Percentiles rank a stretch among this genome's conserved stretches.
Evolutionary conservation across 805 yeast genomes (phyloP).

Genomic region (Pichia cabralensis): DNA sequence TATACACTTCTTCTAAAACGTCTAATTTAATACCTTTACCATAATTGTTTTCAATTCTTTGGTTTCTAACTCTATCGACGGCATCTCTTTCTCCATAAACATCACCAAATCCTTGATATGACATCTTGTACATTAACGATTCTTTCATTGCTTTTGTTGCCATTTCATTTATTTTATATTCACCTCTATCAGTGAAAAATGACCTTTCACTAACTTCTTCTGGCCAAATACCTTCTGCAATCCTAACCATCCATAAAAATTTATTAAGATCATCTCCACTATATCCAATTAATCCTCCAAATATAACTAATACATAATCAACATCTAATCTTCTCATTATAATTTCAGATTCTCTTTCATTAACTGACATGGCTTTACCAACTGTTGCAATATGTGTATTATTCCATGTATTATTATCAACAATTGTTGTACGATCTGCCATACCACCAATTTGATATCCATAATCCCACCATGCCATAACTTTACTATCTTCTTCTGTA

Average conservation of each 20-base stretch:
- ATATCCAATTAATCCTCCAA: constrained; percentile 90
- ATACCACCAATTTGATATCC: constrained; percentile 99
- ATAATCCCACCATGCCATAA: constrained; percentile 99
- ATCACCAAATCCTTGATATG: constrained; percentile 78
- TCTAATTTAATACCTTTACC: constrained; percentile 46
- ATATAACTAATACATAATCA: constrained; percentile 84
- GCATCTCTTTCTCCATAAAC: constrained; percentile 53
- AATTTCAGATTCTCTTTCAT: constrained; percentile 81
- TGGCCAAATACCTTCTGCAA: constrained; percentile 99
- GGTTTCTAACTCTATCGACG: constrained; percentile 82
- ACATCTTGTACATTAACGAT: constrained; percentile 90
- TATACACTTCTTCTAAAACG: constrained; percentile 86
- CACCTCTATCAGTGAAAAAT: constrained; percentile 78
- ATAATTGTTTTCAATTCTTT: constrained; percentile 30
- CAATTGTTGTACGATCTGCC: constrained; percentile 98
- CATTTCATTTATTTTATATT: constrained; percentile 71
- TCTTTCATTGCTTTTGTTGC: constrained; percentile 84
- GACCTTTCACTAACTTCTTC: constrained; percentile 87
- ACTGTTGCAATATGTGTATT: constrained; percentile 99
- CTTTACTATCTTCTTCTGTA: constrained; percentile 90
- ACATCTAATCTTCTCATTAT: constrained; percentile 87
- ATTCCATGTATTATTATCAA: constrained; percentile 98
- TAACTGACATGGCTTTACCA: constrained; percentile 93
- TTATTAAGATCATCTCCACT: constrained; percentile 96
- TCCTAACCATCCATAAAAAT: constrained; percentile 97